phyloP scores from a whole-genome alignment of 345 rosid species.

The Sisymbrium altissimum region DNA sequence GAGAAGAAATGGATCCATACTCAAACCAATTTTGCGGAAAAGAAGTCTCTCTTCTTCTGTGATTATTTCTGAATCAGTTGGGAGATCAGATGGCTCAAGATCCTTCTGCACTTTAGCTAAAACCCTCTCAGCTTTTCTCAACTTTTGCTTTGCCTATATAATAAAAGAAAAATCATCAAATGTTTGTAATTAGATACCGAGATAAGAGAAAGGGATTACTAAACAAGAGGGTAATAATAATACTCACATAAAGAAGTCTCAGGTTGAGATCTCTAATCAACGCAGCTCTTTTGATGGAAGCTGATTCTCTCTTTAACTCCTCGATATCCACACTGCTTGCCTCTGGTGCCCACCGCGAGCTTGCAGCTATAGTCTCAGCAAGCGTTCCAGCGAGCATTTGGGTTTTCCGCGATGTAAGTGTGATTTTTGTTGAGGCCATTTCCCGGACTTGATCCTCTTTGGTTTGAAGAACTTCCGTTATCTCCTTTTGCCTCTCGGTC shows the following conservation, averaged over 20 bases:
- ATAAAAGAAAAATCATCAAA: slow-evolving; percentile 26
- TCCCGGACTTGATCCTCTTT: slow-evolving; percentile 79
- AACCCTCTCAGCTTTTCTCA: slow-evolving; percentile 58
- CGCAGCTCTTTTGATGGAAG: slow-evolving; percentile 47
- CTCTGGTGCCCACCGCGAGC: slow-evolving; percentile 68
- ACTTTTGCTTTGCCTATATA: slow-evolving; percentile 64
- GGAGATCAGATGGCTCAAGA: slow-evolving; percentile 75
- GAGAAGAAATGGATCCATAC: slow-evolving; percentile 84
- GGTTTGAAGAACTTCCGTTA: slow-evolving; percentile 46
- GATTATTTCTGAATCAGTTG: slow-evolving; percentile 75
- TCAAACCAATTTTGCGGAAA: slow-evolving; percentile 80
- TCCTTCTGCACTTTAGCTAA: slow-evolving; percentile 66
- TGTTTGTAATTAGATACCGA: background rate
- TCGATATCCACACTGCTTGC: slow-evolving; percentile 54
- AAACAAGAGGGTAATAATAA: background rate
- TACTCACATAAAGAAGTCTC: slow-evolving; percentile 66
- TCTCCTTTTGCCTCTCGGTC: slow-evolving; percentile 56
- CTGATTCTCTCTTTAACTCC: slow-evolving; percentile 59
- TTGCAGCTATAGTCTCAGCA: slow-evolving; percentile 80
- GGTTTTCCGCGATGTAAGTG: slow-evolving; percentile 31
- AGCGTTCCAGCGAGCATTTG: slow-evolving; percentile 81
- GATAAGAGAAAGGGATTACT: background rate
- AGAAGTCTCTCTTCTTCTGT: slow-evolving; percentile 81
- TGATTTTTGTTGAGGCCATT: slow-evolving; percentile 36
- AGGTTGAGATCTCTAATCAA: slow-evolving; percentile 60